Base-by-base conservation (phyloP, 805 yeast genomes). In the Priceomyces castillae region DNA sequence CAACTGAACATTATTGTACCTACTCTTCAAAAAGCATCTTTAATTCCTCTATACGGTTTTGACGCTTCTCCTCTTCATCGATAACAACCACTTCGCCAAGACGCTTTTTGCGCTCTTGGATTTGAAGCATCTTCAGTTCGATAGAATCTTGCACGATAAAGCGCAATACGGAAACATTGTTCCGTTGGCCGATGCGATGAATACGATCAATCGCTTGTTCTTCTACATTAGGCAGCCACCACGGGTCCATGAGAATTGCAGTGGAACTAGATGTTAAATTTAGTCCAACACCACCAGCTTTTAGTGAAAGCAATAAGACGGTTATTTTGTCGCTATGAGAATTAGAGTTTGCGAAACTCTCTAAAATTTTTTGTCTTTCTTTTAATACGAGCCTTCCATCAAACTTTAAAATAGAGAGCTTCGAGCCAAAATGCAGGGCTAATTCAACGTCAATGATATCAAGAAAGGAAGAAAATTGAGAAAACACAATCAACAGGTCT, bases 211-310 rank as follows among this genome's bases (percentile, higher is more conserved):
- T 86, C 0, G 96, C 96, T 61, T 89, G 97, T 40, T 86, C 88
- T 55, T 89, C 96, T 42, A 84, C 80, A 39, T 95, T 87, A 37
- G 88, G 95, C 23, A 94, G 86, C 97, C 97, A 90, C 94, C 96
- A 90, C 0, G 97, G 97, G 56, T 90, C 97, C 88, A 92, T 84
- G 78, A 90, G 74, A 53, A 82, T 89, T 2, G 95, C 97, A 28
- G 78, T 74, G 0, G 87, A 84, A 0, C 97, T 96, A 40, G 83
- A 80, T 0, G 96, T 90, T 47, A 90, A 67, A 57, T 90, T 90
- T 48, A 90, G 70, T 0, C 97, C 97, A 10, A 90, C 96, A 6
- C 97, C 97, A 18, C 97, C 97, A 0, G 97, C 95, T 61, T 89
- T 90, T 48, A 90, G 65, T 6, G 95, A 85, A 15, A 90, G 59